These are phyloP conservation scores for Ogataea siamensis DNA, from an alignment of 805 yeast genomes.

Conservation along the genomic window DNA sequence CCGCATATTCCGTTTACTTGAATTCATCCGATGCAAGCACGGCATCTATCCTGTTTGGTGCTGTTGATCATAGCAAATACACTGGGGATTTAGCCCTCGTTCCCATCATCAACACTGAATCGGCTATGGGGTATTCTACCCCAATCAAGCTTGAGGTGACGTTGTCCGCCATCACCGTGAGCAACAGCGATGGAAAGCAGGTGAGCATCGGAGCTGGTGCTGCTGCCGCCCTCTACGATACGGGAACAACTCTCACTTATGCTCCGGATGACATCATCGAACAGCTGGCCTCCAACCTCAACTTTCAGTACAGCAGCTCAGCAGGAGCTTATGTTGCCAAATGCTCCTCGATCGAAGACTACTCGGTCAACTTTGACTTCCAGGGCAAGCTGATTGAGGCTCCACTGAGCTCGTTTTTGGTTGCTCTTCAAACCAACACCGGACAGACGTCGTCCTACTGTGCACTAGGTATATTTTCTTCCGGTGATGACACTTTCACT, in stretches of 20 bases:
- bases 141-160: constrained; percentile 52
- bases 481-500: constrained; percentile 37
- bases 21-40: constrained; percentile 39
- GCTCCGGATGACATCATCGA: constrained; percentile 38
- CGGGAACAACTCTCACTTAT: constrained; percentile 54
- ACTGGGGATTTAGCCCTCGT: constrained; percentile 48
- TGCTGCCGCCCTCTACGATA: constrained; percentile 48
- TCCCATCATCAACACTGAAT: constrained; percentile 48
- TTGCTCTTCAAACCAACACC: constrained; percentile 17
- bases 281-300: constrained; percentile 31
- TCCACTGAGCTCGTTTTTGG: constrained; percentile 38
- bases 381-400: constrained; percentile 55
- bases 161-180: constrained; percentile 38
- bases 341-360: constrained; percentile 38
- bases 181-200: constrained; percentile 19
- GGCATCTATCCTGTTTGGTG: constrained; percentile 72
- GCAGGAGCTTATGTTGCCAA: constrained; percentile 46
- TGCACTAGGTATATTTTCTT: constrained; percentile 41
- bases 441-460: constrained; percentile 36
- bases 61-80: constrained; percentile 63
- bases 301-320: constrained; percentile 41
- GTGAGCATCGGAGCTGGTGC: constrained; percentile 28
- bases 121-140: constrained; percentile 30
- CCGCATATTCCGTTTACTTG: constrained; percentile 63
- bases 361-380: constrained; percentile 47